Base-by-base conservation (phyloP, 352 stramenopile species). In the Phytopythium ostracodes region DNA sequence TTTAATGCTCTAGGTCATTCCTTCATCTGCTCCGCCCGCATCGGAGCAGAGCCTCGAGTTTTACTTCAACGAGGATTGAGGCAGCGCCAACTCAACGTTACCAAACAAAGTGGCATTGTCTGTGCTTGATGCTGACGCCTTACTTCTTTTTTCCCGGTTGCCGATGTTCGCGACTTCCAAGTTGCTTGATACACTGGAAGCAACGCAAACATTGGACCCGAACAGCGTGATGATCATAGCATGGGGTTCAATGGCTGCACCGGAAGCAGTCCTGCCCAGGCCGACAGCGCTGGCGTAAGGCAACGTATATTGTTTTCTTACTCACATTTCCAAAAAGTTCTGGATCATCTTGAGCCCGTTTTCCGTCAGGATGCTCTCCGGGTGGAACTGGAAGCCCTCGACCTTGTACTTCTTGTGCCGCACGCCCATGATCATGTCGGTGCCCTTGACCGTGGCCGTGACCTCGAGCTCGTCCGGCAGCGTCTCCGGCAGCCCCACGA, bases 311-410 rank as follows among this genome's bases (percentile, higher is more conserved):
- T 49, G 53, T 17, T 35, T 17, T 42, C 25, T 6, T 27, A 15
- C 63, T 80, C 75, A 92, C 87, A 96, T 93, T 63, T 89, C 79
- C 54, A 96, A 70, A 64, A 96, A 96, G 67, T 94, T 95, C 65
- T 89, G 79, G 62, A 95, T 92, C 60, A 96, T 84, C 38, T 76
- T 79, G 65, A 91, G 80, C 29, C 88, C 88, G 64, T 88, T 79
- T 43, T 92, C 74, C 5, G 88, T 96, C 52, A 93, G 72, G 59
- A 96, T 95, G 61, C 84, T 94, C 60, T 96, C 88, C 0, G 88
- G 88, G 72, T 96, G 88, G 70, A 96, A 96, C 68, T 96, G 88
- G 64, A 92, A 89, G 59, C 86, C 88, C 65, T 96, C 86, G 49
- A 96, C 75, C 63, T 91, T 89, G 71, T 81, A 83, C 76, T 85